phyloP scores from a whole-genome alignment of 768 basidiomycete genomes.

The Tricholoma matsutake region DNA sequence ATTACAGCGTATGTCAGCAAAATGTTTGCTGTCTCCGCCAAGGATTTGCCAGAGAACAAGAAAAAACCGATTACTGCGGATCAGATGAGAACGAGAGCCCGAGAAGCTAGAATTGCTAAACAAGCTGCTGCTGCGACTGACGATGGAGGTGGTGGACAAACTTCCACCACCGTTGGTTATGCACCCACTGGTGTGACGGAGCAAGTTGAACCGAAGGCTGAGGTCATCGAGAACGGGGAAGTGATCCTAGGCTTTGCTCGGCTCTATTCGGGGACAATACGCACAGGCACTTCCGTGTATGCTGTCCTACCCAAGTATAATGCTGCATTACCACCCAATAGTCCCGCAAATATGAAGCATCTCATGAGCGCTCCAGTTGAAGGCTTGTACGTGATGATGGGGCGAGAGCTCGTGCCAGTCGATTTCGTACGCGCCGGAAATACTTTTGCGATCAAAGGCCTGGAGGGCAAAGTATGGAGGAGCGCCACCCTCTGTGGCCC shows the following conservation, averaged over 20 bases:
- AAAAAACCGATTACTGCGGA: constrained; percentile 74
- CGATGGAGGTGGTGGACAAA: constrained; percentile 2
- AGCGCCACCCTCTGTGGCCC: constrained; percentile 88
- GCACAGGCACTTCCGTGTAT: constrained; percentile 58
- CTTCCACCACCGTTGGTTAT: constrained; percentile 12
- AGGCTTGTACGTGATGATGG: constrained; percentile 96
- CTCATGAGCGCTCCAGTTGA: constrained; percentile 60
- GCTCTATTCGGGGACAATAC: constrained; percentile 86
- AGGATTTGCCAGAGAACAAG: constrained; percentile 86
- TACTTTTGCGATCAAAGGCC: constrained; percentile 87
- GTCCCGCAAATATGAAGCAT: constrained; percentile 67
- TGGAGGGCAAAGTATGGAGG: constrained; percentile 88
- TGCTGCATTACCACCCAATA: constrained; percentile 51
- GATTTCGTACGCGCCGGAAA: constrained; percentile 86
- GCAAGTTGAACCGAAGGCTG: constrained; percentile 12
- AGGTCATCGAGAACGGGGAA: constrained; percentile 45
- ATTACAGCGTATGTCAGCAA: constrained; percentile 93
- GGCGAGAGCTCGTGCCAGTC: constrained; percentile 85
- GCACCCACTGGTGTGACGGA: constrained; percentile 9
- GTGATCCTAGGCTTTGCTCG: constrained; percentile 89
- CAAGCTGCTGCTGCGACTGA: constrained; percentile 20
- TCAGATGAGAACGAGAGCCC: constrained; percentile 70
- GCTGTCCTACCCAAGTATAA: constrained; percentile 89
- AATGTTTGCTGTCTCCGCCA: constrained; percentile 89
- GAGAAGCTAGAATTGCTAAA: constrained; percentile 44